Base-by-base conservation (phyloP, 2,329 filamentous ascomycete genomes). In the Shiraia bambusicola region DNA sequence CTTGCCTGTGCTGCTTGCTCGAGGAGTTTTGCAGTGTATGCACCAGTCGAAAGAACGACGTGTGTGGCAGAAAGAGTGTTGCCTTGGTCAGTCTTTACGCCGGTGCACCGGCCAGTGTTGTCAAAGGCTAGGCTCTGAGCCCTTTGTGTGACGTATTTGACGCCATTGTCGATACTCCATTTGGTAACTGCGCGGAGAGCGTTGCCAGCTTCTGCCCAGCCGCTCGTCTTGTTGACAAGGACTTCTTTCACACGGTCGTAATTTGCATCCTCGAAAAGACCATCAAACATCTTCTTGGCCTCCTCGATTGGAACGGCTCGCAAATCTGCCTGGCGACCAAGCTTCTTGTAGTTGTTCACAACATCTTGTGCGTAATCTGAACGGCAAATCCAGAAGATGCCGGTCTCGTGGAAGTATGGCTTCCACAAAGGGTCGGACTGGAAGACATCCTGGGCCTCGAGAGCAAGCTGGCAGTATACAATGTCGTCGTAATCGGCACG, bases 401-500 rank as follows among this genome's bases (percentile, higher is more conserved):
- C 76, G 1, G 73, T 76, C 56, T 77, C 65, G 56, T 78, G 75
- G 58, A 76, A 78, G 56, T 72, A 72, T 0, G 73, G 72, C 47
- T 73, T 69, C 70, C 79, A 81, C 2, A 83, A 69, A 1, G 80
- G 77, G 38, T 82, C 77, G 1, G 65, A 68, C 40, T 74, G 74
- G 73, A 83, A 88, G 1, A 80, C 66, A 37, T 82, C 77, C 55
- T 84, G 80, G 0, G 84, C 80, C 66, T 87, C 82, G 19, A 86
- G 73, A 0, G 79, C 84, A 14, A 88, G 73, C 35, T 76, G 66
- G 63, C 79, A 82, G 70, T 88, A 87, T 12, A 81, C 65, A 1
- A 79, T 68, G 53, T 84, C 80, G 40, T 79, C 74, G 67, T 87
- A 87, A 63, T 87, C 84, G 34, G 83, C 81, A 42, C 84, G 81